Percentiles rank a stretch among this genome's conserved stretches.
Evolutionary conservation across 2,329 filamentous ascomycete species (phyloP).

Genomic region (Aspergillus tanneri): DNA sequence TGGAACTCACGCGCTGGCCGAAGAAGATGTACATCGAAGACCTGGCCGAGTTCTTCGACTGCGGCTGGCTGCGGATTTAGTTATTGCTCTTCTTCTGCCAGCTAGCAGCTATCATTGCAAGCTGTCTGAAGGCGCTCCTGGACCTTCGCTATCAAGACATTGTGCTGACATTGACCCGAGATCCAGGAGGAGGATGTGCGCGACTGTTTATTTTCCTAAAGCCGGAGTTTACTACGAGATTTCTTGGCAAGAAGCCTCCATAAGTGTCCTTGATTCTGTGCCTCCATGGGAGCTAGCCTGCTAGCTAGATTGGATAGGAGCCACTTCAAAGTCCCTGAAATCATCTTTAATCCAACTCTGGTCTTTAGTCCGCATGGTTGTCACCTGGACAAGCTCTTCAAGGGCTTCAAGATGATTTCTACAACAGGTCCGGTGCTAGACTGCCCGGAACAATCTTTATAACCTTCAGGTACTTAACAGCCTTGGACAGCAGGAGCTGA

Average conservation of each 20-base stretch:
- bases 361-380: conserved; percentile 38
- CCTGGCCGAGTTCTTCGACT: conserved; percentile 32
- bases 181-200: conserved; percentile 22
- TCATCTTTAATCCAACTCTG: conserved; percentile 38
- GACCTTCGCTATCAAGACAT: conserved; percentile 29
- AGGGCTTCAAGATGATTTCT: not conserved
- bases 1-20: conserved; percentile 19
- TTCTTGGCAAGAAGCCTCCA: conserved; percentile 19
- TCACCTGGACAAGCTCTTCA: conserved; percentile 1
- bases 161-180: conserved; percentile 27
- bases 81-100: conserved; percentile 25
- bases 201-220: conserved; percentile 19
- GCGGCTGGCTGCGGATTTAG: conserved; percentile 29
- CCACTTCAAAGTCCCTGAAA: conserved; percentile 35
- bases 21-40: conserved; percentile 36
- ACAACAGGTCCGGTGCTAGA: not conserved
- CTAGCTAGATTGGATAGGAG: not conserved
- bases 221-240: conserved; percentile 12
- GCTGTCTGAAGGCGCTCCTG: conserved; percentile 21
- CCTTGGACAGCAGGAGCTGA: not conserved
- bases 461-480: not conserved
- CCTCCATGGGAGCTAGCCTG: not conserved
- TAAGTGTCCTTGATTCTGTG: too few relatives aligned
- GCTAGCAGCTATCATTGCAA: conserved; percentile 31
- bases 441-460: not conserved